Evolutionary conservation across 345 rosid genomes (phyloP).

Genomic region (Angophora floribunda): DNA sequence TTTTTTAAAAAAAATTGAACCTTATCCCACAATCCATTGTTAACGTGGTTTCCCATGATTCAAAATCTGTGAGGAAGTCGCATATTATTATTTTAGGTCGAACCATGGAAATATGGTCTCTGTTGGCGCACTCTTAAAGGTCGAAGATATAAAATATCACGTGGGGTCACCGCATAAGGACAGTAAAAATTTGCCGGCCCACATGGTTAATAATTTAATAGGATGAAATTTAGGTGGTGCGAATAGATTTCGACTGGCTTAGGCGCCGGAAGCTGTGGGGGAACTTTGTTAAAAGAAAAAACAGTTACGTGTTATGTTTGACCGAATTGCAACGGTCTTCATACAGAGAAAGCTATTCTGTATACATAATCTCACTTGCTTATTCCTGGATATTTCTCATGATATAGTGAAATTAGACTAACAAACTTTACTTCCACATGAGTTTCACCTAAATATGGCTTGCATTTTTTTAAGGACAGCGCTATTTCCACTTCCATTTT

Average conservation of each 20-base stretch:
- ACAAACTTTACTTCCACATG: background rate
- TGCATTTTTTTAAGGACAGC: background rate
- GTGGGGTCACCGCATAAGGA: background rate
- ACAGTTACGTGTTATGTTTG: background rate
- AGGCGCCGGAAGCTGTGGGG: background rate
- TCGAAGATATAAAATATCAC: background rate
- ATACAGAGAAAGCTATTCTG: background rate
- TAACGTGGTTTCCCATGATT: background rate
- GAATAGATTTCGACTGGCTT: background rate
- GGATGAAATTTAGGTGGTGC: background rate
- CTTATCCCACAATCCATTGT: background rate
- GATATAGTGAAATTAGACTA: background rate
- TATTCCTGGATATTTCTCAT: background rate
- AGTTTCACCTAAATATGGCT: background rate
- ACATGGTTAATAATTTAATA: background rate
- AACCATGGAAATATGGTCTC: background rate
- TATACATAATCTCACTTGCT: background rate
- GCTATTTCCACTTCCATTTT: background rate
- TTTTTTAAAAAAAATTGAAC: background rate
- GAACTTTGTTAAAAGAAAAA: background rate
- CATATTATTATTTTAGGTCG: background rate
- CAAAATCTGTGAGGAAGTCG: background rate
- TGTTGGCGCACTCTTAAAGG: background rate
- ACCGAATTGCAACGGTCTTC: background rate
- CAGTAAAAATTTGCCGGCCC: background rate